phyloP scores from a whole-genome alignment of 192 early-diverging fungal species.

The Rhizophagus prolifer region DNA sequence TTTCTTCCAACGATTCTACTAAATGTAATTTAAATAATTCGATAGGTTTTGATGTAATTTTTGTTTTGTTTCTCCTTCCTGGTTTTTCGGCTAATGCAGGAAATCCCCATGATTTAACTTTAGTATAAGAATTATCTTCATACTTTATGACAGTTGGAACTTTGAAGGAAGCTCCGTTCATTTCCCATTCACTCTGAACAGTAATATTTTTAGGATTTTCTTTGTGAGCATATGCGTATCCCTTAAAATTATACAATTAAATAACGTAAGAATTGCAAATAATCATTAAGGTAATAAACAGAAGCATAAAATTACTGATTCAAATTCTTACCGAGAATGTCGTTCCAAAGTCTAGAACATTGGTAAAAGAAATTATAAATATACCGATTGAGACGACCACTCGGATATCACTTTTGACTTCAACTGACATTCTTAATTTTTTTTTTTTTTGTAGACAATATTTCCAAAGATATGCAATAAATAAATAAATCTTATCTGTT shows the following conservation, averaged over 20 bases:
- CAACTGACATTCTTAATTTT: too few species aligned
- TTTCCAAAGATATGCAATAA: too few species aligned
- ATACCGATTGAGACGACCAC: background rate
- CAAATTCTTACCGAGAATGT: background rate
- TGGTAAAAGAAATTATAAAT: background rate
- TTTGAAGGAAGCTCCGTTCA: background rate
- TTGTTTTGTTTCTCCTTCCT: background rate
- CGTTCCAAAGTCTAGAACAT: background rate
- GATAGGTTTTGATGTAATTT: background rate
- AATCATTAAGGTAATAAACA: background rate
- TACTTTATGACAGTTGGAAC: background rate
- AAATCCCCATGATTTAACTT: background rate
- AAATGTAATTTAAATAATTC: slow-evolving; percentile 17
- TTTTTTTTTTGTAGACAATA: too few species aligned
- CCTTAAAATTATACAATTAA: background rate
- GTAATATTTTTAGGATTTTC: background rate
- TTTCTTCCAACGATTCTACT: background rate
- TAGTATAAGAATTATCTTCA: background rate
- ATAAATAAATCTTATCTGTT: too few species aligned
- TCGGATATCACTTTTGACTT: background rate
- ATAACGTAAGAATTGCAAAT: background rate
- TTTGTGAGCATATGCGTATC: background rate
- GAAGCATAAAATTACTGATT: background rate
- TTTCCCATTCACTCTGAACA: background rate
- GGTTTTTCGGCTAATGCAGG: background rate